Percentiles rank a stretch among this genome's conserved stretches.
These are phyloP conservation scores for Zygotorulaspora sp. DNA, from an alignment of 805 yeast genomes.

Conservation along the genomic window DNA sequence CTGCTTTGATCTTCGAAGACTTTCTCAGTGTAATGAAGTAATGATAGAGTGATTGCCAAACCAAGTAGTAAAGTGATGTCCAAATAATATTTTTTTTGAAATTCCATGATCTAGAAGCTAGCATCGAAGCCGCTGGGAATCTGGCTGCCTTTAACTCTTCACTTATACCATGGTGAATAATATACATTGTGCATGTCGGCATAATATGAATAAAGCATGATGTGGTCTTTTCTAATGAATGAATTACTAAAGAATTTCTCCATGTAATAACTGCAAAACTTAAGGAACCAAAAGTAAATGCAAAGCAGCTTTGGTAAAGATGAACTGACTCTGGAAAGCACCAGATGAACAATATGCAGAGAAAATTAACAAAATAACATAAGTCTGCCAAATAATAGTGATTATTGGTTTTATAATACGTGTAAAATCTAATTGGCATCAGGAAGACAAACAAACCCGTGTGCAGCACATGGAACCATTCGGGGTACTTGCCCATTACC, in stretches of 20 bases:
- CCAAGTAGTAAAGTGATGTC: conserved; percentile 76
- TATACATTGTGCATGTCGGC: conserved; percentile 86
- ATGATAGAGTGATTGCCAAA: conserved; percentile 90
- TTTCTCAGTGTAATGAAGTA: conserved; percentile 82
- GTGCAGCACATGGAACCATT: conserved; percentile 71
- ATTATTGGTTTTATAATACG: conserved; percentile 71
- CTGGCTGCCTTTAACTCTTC: conserved; percentile 47
- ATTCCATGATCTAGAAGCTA: conserved; percentile 60
- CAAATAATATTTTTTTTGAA: conserved; percentile 49
- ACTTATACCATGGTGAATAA: conserved; percentile 73
- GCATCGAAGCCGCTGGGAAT: conserved; percentile 72
- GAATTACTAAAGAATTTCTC: conserved; percentile 90
- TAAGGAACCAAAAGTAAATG: conserved; percentile 82
- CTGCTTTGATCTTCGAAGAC: conserved; percentile 76
- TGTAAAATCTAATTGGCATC: conserved; percentile 80
- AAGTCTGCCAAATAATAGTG: conserved; percentile 89
- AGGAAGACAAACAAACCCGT: conserved; percentile 54
- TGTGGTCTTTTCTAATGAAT: conserved; percentile 87
- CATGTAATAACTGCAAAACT: conserved; percentile 93
- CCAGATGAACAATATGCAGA: conserved; percentile 75
- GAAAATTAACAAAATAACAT: conserved; percentile 82
- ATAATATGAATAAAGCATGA: conserved; percentile 84
- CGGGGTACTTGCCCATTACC: conserved; percentile 72
- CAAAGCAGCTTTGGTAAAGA: conserved; percentile 76
- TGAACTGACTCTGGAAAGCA: conserved; percentile 66